These are phyloP conservation scores for Pleurotus pulmonarius DNA, from an alignment of 768 basidiomycete species.

Conservation along the genomic window DNA sequence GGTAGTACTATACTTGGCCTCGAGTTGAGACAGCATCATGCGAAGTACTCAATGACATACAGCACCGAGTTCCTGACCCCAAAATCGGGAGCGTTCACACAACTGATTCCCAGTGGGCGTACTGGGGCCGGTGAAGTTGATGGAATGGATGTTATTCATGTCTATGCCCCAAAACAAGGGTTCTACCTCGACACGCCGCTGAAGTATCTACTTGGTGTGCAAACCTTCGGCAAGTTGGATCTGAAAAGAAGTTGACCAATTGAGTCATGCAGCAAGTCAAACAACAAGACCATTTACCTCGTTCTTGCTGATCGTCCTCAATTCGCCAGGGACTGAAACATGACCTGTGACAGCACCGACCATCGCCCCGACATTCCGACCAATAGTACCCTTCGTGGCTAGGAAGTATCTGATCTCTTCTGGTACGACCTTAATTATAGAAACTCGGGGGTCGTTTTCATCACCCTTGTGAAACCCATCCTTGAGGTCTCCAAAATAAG, in stretches of 20 bases:
- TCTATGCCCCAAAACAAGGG: too few species aligned
- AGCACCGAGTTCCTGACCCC: too few species aligned
- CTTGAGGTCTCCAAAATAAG: constrained; percentile 85
- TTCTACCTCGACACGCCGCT: not conserved
- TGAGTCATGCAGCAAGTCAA: not conserved
- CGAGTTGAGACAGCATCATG: too few species aligned
- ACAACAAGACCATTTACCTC: constrained; percentile 49
- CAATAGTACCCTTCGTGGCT: constrained; percentile 54
- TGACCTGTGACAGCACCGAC: constrained; percentile 58
- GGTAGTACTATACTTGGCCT: too few species aligned
- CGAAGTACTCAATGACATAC: too few species aligned
- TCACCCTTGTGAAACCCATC: constrained; percentile 86
- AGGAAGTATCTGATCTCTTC: constrained; percentile 83
- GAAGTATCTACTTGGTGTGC: constrained; percentile 23
- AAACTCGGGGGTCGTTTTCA: constrained; percentile 72
- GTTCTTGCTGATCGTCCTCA: constrained; percentile 66
- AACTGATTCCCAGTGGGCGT: too few species aligned
- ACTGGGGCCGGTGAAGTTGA: too few species aligned
- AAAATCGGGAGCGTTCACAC: too few species aligned
- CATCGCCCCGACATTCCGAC: constrained; percentile 58
- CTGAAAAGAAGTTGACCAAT: constrained; percentile 20
- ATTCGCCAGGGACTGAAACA: constrained; percentile 66
- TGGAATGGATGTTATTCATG: too few species aligned
- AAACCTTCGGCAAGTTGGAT: constrained; percentile 40
- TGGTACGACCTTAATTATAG: constrained; percentile 75